phyloP scores from a whole-genome alignment of 768 basidiomycete genomes.

The Lactifluus pinguis region DNA sequence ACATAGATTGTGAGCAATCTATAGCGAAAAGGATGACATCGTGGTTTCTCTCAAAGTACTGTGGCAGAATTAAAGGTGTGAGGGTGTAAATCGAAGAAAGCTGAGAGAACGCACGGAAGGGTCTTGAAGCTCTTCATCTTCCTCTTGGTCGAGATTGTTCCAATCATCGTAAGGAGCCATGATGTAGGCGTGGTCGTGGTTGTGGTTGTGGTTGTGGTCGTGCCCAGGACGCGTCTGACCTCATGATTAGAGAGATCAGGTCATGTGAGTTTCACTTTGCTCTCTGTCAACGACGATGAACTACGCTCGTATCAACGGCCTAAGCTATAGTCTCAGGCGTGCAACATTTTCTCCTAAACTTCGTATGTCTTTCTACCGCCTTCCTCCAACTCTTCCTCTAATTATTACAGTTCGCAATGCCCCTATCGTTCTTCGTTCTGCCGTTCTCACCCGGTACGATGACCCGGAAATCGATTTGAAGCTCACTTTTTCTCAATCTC shows the following conservation, averaged over 20 bases:
- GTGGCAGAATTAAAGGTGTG: neutral
- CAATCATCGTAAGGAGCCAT: conserved; percentile 76
- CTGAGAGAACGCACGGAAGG: conserved; percentile 35
- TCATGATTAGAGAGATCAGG: too few species aligned
- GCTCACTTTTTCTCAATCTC: neutral
- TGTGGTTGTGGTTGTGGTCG: too few species aligned
- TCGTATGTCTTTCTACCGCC: conserved; percentile 21
- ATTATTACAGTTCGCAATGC: conserved; percentile 18
- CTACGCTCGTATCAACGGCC: conserved; percentile 43
- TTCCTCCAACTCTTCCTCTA: neutral
- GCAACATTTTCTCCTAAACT: conserved; percentile 32
- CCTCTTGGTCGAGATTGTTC: conserved; percentile 72
- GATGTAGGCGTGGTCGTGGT: too few species aligned
- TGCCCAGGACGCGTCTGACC: too few species aligned
- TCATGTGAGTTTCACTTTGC: too few species aligned
- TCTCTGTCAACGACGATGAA: conserved; percentile 22
- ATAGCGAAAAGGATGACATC: conserved; percentile 95
- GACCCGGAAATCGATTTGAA: neutral
- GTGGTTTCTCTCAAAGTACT: conserved; percentile 65
- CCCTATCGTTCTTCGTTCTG: conserved; percentile 6
- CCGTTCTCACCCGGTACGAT: conserved; percentile 19
- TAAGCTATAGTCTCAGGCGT: conserved; percentile 48
- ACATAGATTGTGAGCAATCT: conserved; percentile 90
- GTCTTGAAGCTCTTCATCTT: conserved; percentile 77
- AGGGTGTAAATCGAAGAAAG: conserved; percentile 4